These are phyloP conservation scores for Mytilinidion resinicola DNA, from an alignment of 495 filamentous ascomycete genomes.

Conservation along the genomic window DNA sequence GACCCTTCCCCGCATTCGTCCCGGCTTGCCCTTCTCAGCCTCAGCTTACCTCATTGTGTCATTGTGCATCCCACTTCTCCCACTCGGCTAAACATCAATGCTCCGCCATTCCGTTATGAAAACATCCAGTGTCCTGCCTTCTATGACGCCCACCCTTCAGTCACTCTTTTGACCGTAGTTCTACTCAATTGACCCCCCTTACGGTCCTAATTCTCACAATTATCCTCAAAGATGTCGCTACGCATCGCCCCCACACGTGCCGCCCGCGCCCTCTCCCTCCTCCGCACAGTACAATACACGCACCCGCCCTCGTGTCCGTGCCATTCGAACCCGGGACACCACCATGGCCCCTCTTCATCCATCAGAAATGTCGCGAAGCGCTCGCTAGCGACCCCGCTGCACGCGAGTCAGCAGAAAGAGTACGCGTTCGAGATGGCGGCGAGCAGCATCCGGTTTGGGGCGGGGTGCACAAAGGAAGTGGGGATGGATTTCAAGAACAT, in stretches of 20 bases:
- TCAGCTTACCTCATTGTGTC: no score
- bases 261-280: slow-evolving; percentile 67
- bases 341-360: slow-evolving; percentile 42
- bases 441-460: slow-evolving; percentile 86
- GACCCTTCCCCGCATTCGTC: no score
- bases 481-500: slow-evolving; percentile 97
- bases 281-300: slow-evolving; percentile 82
- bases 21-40: no score
- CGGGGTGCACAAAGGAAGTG: slow-evolving; percentile 91
- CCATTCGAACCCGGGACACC: slow-evolving; percentile 75
- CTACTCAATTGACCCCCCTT: no score
- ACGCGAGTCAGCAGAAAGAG: slow-evolving; percentile 71
- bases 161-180: no score
- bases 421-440: slow-evolving; percentile 99
- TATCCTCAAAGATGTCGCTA: slow-evolving; percentile 7
- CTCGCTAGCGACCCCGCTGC: slow-evolving; percentile 66
- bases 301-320: slow-evolving; percentile 90
- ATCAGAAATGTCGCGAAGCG: slow-evolving; percentile 51
- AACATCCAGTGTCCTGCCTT: no score
- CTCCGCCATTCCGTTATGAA: no score
- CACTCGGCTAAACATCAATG: no score
- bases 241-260: slow-evolving; percentile 54
- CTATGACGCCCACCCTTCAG: no score
- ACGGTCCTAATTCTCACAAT: no score
- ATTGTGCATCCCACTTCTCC: no score